Base-by-base conservation (phyloP, 2,329 filamentous ascomycete genomes). In the Aspergillus arachidicola region DNA sequence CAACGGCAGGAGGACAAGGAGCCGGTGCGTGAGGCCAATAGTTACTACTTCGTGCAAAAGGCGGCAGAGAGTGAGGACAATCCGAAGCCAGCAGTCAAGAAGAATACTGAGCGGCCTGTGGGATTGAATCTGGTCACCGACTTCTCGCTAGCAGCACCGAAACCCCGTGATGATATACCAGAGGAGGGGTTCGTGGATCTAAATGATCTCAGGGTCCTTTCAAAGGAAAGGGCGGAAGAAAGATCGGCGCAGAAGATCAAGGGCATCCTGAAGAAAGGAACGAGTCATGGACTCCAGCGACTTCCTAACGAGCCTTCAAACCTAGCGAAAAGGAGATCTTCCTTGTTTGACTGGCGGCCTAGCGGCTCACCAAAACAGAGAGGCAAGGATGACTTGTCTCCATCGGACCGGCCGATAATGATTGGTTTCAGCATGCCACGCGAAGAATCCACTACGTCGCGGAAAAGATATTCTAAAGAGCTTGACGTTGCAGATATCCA, bases 381-480 rank as follows among this genome's bases (percentile, higher is more conserved):
- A n/a, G 66, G 60, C 9, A 71, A 71, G 16, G 62, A 75, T 43
- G 77, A 74, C 7, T 64, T 82, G 6, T 83, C 81, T 4, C 80
- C 81, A 2, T 80, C 78, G 1, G 80, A 81, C 63, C 71, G 79
- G 14, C 76, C 79, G 14, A 79, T 84, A 19, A 74, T 81, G 63
- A 83, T 83, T 59, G 81, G 82, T 12, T 73, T 82, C 11, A 77
- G 75, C 5, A 72, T 83, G 21, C 77, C 80, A 34, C 70, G 70
- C 50, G 64, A 75, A 48, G 75, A 78, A 55, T 69, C 76, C 6
- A 63, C 64, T 34, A 60, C 67, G 21, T 58, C 68, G 28, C 58
- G 64, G 21, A 63, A 67, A 0, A 65, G 71, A 26, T 66, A 64
- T 28, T 36, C 66, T 16, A 72, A 64, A 60, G 75, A 72, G 32